Conservation (phyloP, 306 rosid genomes). For the Vachellia pachyceras region DNA sequence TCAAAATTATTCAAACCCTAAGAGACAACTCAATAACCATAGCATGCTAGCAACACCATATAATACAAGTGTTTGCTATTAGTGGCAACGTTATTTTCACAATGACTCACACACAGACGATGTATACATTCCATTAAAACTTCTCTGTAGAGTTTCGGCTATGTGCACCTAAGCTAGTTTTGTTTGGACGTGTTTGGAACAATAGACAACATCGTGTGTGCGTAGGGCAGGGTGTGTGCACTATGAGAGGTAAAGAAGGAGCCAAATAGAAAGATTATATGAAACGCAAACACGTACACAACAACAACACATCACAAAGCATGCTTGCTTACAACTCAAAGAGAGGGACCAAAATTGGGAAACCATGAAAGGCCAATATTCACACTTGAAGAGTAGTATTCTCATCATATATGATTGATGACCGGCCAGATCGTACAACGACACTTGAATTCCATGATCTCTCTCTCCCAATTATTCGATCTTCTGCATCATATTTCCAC, state of each 20-base stretch:
- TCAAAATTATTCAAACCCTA: background rate
- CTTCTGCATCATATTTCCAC: background rate
- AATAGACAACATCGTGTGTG: background rate
- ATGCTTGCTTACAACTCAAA: background rate
- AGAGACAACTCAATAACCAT: background rate
- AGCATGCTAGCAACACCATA: background rate
- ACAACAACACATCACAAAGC: background rate
- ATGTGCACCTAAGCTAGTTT: background rate
- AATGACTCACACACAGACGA: background rate
- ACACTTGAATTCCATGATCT: background rate
- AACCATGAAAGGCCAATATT: constrained; percentile 29
- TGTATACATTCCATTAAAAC: background rate
- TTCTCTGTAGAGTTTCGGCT: background rate
- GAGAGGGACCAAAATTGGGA: constrained; percentile 42
- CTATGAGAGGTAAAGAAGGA: constrained; percentile 43
- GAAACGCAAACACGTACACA: constrained; percentile 5
- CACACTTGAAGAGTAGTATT: background rate
- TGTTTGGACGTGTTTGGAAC: background rate
- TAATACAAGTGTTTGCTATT: background rate
- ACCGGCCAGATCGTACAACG: background rate
- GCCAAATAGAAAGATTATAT: constrained; percentile 40
- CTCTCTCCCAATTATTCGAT: background rate
- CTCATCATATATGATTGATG: background rate
- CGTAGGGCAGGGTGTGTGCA: constrained; percentile 7
- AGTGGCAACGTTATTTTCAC: background rate